phyloP scores from a whole-genome alignment of 306 rosid species.

The Hippophae gyantsensis region DNA sequence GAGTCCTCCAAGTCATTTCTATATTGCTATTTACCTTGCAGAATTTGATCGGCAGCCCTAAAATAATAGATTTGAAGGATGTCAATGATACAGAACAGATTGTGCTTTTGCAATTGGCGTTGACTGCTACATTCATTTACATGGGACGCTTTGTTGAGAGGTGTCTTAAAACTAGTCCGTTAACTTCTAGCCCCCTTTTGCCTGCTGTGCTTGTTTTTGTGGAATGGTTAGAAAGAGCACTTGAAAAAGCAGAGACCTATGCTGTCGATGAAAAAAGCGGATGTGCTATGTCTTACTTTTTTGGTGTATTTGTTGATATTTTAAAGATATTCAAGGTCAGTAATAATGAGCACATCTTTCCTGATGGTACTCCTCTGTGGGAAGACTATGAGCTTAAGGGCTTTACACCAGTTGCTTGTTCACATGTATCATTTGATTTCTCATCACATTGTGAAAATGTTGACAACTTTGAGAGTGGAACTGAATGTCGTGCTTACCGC shows the following conservation, averaged over 20 bases:
- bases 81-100: conserved; percentile 23
- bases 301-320: conserved; percentile 43
- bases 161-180: conserved; percentile 39
- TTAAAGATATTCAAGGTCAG: conserved; percentile 25
- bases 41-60: conserved; percentile 28
- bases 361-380: conserved; percentile 57
- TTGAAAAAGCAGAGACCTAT: conserved; percentile 31
- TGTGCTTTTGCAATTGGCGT: conserved; percentile 43
- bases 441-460: conserved; percentile 41
- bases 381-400: conserved; percentile 95
- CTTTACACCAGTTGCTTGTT: conserved; percentile 45
- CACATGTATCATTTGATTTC: conserved; percentile 51
- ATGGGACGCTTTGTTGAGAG: conserved; percentile 76
- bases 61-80: conserved; percentile 29
- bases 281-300: conserved; percentile 58
- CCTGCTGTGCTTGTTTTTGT: conserved; percentile 75
- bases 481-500: conserved; percentile 46
- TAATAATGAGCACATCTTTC: conserved; percentile 23
- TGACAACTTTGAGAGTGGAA: conserved; percentile 44
- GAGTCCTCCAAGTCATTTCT: conserved; percentile 63
- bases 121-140: conserved; percentile 48
- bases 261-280: conserved; percentile 39
- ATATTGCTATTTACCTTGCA: conserved; percentile 52
- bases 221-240: conserved; percentile 57
- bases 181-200: conserved; percentile 50